Percentiles rank a stretch among this genome's conserved stretches.
Conservation (phyloP, 257 asterid species). For the Solanum pimpinellifolium region DNA sequence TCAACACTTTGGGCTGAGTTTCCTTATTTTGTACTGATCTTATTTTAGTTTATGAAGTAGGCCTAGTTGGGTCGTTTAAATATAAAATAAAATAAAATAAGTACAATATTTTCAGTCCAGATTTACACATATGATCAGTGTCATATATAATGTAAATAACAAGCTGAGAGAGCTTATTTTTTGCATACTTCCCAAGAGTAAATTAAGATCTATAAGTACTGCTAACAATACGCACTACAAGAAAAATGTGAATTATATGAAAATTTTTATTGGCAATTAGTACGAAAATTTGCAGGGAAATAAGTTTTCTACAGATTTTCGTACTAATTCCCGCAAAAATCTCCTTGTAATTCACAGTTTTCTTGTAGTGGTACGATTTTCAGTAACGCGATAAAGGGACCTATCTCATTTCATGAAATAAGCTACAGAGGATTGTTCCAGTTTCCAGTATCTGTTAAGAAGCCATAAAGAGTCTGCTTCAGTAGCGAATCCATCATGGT, state of each 20-base stretch:
- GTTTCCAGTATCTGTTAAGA: conserved; percentile 32
- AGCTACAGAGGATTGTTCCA: conserved; percentile 1
- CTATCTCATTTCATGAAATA: background rate
- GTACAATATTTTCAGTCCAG: background rate
- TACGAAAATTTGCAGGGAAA: no score
- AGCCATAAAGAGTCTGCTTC: conserved; percentile 46
- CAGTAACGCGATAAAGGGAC: background rate
- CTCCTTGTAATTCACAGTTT: no score
- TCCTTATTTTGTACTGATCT: no score
- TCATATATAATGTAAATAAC: background rate
- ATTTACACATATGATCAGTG: background rate
- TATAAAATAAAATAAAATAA: no score
- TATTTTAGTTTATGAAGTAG: no score
- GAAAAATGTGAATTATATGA: no score
- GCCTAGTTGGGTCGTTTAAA: no score
- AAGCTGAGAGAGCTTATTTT: background rate
- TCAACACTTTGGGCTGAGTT: no score
- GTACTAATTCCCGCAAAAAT: no score
- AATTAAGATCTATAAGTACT: background rate
- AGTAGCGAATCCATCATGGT: conserved; percentile 31
- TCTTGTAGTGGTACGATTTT: background rate
- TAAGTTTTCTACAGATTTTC: no score
- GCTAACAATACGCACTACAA: background rate
- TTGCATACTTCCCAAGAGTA: background rate
- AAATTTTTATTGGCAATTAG: no score